Evolutionary conservation across 176 grass and related monocot species (phyloP), one percentile per base, ranked within the genome.

Genomic region (Coix lacrymajobi): DNA sequence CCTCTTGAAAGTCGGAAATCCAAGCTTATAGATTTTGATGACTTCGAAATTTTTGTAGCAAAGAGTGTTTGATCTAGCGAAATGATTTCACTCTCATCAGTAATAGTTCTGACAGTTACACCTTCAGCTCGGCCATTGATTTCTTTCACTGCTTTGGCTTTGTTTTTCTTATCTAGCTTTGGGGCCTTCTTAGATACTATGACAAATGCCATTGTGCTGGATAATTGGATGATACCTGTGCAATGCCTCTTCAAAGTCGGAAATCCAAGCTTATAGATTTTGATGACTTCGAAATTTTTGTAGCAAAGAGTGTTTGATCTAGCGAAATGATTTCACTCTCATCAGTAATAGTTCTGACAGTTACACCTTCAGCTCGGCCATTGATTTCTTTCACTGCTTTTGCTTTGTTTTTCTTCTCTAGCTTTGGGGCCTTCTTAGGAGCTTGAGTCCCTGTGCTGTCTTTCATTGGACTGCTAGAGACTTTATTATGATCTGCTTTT

Each of bases 221-320:
- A 77, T 44, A 63, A 79, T 36, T 77, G 44, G 26, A n/a, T n/a
- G n/a, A 34, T 84, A 98, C 96, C 96, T 98, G 92, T 75, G 89
- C 91, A 85, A 98, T 98, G 83, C 96, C 96, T 83, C 93, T 78
- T 66, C 93, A 98, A 76, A 98, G 89, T 67, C 96, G 77, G 68
- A 98, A 89, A 95, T 98, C 93, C 87, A 98, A 93, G 85, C 96
- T 95, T 81, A 98, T 95, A 5, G 92, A 93, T 88, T 98, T 98
- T 62, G 91, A 89, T 52, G 90, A 86, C 77, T 90, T 98, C 66
- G 91, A 88, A 30, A 88, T 80, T 85, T 95, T 93, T 3, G 92
- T 87, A 87, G 92, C 85, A 85, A 95, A 93, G 44, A 98, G 22
- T 77, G 85, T 85, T 86, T 78, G 69, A 79, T 93, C 87, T 12